These are phyloP conservation scores for Penicillium dipodomyicola DNA, from an alignment of 495 filamentous ascomycete species.

Conservation along the genomic window DNA sequence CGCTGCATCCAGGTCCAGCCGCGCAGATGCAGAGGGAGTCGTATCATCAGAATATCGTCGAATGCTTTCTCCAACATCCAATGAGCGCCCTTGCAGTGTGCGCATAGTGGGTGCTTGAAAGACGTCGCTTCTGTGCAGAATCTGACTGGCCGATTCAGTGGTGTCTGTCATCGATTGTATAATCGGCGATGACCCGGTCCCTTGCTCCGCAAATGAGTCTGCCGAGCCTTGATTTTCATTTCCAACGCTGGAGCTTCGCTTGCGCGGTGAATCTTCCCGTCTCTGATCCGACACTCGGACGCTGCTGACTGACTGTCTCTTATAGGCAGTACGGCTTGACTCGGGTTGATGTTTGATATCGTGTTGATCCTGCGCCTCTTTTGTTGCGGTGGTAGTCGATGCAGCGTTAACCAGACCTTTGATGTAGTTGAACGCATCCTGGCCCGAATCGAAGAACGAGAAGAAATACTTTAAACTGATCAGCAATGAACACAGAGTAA, in stretches of 20 bases:
- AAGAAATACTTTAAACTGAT: slow-evolving; percentile 78
- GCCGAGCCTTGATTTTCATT: slow-evolving; percentile 63
- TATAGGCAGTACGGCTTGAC: slow-evolving; percentile 25
- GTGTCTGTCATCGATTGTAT: slow-evolving; percentile 73
- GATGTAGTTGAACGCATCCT: slow-evolving; percentile 79
- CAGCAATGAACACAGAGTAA: neutral
- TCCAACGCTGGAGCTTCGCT: slow-evolving; percentile 58
- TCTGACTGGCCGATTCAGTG: slow-evolving; percentile 81
- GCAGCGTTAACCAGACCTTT: slow-evolving; percentile 68
- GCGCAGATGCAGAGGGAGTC: slow-evolving; percentile 31
- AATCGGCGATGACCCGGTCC: slow-evolving; percentile 65
- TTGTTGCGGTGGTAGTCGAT: slow-evolving; percentile 41
- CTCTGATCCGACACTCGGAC: slow-evolving; percentile 26
- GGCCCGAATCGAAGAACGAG: slow-evolving; percentile 85
- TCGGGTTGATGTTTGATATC: slow-evolving; percentile 9
- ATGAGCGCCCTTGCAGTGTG: slow-evolving; percentile 34
- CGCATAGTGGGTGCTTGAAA: slow-evolving; percentile 82
- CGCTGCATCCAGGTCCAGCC: slow-evolving; percentile 10
- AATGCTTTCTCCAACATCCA: slow-evolving; percentile 23
- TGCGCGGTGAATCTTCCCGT: slow-evolving; percentile 19
- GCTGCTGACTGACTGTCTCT: slow-evolving; percentile 32
- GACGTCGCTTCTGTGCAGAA: slow-evolving; percentile 79
- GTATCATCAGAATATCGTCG: slow-evolving; percentile 46
- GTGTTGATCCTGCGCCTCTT: slow-evolving; percentile 9
- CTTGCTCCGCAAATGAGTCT: slow-evolving; percentile 70